Base-by-base conservation (phyloP, 768 basidiomycete species). In the Termitomyces eurrhizus region DNA sequence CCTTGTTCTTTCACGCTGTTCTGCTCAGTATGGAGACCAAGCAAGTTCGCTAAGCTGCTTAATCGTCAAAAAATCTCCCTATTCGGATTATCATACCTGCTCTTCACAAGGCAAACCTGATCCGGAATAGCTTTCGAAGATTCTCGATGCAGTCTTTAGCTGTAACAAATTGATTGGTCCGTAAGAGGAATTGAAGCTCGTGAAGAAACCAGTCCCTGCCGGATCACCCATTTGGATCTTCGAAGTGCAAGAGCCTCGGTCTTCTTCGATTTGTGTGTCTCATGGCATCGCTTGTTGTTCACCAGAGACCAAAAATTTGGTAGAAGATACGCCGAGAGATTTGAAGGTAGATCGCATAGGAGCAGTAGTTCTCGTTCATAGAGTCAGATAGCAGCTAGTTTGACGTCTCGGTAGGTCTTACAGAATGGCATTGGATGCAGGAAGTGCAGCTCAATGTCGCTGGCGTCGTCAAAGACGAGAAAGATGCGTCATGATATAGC, bases 141-240 rank as follows among this genome's bases (percentile, higher is more conserved):
- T 11, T 35, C 35, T 35, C 9, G 8, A 39, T 39, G 37, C 14
- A 39, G 14, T 39, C 12, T 14, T 39, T 39, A 29, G 29, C 29
- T 29, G 29, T 5, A 14, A 57, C 37, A 21, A 48, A 57, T 37
- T 21, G 9, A 12, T 56, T 56, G 32, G 55, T 56, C 11, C 36
- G 44, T n/a, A 56, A 44, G 5, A 56, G 26, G 41, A 44, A 48
- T 7, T 56, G 56, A 36, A 48, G 56, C 42, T 56, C 29, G 12
- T 56, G n/a, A 44, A 56, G 56, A 44, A 56, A 56, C 56, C 37
- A 29, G n/a, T 57, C 35, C 16, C 35, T 37, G 37, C 37, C 37
- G 35, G 5, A 49, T 57, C 32, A 49, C 49, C 2, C 14, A 3
- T 26, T 57, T 49, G 42, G 49, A 14, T 57, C 56, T 14, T 48